phyloP scores from a whole-genome alignment of 306 rosid species.

The Sesbania bispinosa region DNA sequence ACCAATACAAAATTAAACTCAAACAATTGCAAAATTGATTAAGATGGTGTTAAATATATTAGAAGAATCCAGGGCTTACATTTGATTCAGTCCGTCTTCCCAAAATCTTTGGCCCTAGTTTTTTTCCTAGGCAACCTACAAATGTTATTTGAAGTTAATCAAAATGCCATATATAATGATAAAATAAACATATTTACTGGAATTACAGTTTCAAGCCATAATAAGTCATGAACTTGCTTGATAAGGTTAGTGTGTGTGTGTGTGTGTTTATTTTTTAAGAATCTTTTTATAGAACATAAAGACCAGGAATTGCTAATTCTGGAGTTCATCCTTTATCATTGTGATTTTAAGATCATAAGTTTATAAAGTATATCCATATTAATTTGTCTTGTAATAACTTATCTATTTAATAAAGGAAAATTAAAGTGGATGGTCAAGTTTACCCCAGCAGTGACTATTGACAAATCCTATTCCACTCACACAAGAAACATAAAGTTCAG shows the following conservation, averaged over 20 bases:
- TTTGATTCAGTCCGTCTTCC: conserved; percentile 65
- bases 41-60: neutral
- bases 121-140: conserved; percentile 92
- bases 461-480: conserved; percentile 7
- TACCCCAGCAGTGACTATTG: neutral
- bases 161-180: neutral
- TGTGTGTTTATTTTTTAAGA: neutral
- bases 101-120: conserved; percentile 80
- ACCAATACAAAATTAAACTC: conserved; percentile 10
- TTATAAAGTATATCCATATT: neutral
- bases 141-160: conserved; percentile 24
- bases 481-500: conserved; percentile 5
- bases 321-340: neutral
- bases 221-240: neutral
- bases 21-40: conserved; percentile 1
- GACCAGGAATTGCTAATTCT: neutral
- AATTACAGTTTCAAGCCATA: neutral
- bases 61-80: conserved; percentile 47
- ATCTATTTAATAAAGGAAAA: neutral
- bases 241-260: neutral
- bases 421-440: neutral
- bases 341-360: neutral
- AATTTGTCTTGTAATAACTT: neutral
- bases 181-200: neutral
- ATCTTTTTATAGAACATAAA: neutral